Evolutionary conservation across 2,329 filamentous ascomycete species (phyloP), one percentile per base, ranked within the genome.

Genomic region (Thelonectria rubi): DNA sequence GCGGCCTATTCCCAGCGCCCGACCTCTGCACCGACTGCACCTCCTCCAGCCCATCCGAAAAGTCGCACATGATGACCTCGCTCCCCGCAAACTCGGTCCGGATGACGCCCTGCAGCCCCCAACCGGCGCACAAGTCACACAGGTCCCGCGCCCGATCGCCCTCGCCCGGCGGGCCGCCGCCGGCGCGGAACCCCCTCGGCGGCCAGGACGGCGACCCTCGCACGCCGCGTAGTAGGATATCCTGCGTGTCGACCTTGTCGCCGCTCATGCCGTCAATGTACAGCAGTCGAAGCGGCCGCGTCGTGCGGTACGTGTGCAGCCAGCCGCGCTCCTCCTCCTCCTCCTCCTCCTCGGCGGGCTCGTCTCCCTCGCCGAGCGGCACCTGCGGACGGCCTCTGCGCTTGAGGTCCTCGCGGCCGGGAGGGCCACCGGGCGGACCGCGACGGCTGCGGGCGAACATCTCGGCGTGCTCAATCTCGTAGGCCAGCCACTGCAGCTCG

Each of bases 51-150:
- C 77, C 77, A 5, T 76, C 64, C 3, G 69, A 64, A 49, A 90
- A 89, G 42, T 85, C 76, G 69, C 87, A 90, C 15, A 87, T 75
- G 55, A 89, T 88, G 56, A 89, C 80, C 71, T 90, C 88, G 60
- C 89, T 89, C 0, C 88, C 87, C 8, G 80, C 40, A 34, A 48
- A 81, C 68, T 90, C 87, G 81, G 88, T 88, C 11, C 87, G 81
- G 2, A 90, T 71, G 17, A 89, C 78, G 0, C 84, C 86, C 60
- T 89, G 82, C 15, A 89, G 76, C 20, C 37, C 54, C 58, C 58
- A 60, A 4, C 55, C 58, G 20, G 17, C 32, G 17, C 52, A 55
- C 34, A 60, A 32, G 17, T n/a, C 30, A 40, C 58, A 60, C 10
- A 60, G 30, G 11, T 60, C 52, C 52, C 51, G n/a, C 9, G 52